Conservation (phyloP, 495 filamentous ascomycete species). For the Tetracladium setigerum region DNA sequence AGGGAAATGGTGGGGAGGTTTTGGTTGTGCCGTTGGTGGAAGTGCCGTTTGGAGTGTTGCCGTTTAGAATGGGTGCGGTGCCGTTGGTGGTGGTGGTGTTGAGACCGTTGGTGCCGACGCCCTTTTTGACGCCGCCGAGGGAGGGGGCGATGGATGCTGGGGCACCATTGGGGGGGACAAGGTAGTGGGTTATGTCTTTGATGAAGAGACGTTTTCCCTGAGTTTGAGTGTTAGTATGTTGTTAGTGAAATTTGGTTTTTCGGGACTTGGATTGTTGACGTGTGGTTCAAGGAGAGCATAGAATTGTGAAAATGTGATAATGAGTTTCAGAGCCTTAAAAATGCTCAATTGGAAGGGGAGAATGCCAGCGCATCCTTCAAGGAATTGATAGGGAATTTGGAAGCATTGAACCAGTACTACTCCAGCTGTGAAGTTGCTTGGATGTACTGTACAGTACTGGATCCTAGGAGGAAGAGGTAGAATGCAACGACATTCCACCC, state of each 20-base stretch:
- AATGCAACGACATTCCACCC: constrained; percentile 7
- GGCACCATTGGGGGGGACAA: constrained; percentile 65
- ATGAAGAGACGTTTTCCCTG: constrained; percentile 86
- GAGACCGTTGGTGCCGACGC: constrained; percentile 43
- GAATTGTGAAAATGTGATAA: neutral
- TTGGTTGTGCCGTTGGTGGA: constrained; percentile 11
- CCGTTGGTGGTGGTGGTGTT: constrained; percentile 24
- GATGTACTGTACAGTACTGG: no score
- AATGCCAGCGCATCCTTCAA: no score
- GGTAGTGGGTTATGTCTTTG: constrained; percentile 93
- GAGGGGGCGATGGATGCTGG: constrained; percentile 68
- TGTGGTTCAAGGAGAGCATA: neutral
- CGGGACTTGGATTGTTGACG: neutral
- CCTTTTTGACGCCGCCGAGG: constrained; percentile 47
- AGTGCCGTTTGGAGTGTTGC: constrained; percentile 13
- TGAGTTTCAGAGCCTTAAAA: no score
- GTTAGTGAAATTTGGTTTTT: neutral
- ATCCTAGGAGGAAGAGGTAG: neutral
- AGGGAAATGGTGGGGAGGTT: constrained; percentile 41
- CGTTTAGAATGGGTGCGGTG: constrained; percentile 3
- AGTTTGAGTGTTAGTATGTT: neutral
- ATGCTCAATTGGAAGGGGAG: no score
- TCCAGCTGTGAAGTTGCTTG: no score
- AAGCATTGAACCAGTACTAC: no score
- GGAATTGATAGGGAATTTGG: no score